These are phyloP conservation scores for Arabis alpina DNA, from an alignment of 345 rosid genomes.

Conservation along the genomic window DNA sequence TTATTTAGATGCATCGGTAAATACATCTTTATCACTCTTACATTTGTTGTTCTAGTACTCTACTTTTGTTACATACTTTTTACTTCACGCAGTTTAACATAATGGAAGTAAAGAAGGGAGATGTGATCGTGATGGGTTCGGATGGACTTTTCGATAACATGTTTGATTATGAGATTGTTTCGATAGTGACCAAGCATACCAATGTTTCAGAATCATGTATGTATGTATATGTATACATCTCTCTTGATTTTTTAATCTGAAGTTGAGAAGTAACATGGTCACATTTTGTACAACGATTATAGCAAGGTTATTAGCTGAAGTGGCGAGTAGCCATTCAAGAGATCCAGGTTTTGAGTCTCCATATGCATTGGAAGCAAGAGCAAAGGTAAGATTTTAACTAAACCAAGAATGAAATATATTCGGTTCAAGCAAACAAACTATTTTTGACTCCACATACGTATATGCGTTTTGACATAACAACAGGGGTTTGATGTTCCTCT, in stretches of 20 bases:
- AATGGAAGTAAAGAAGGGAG: conserved; percentile 66
- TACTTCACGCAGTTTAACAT: conserved; percentile 59
- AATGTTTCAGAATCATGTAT: conserved; percentile 60
- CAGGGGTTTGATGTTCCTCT: conserved; percentile 83
- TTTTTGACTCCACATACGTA: background rate
- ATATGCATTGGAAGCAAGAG: conserved; percentile 78
- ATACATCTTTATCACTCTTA: background rate
- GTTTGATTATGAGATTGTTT: conserved; percentile 76
- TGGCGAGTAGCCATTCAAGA: conserved; percentile 65
- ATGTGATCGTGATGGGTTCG: conserved; percentile 78
- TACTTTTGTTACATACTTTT: conserved; percentile 18
- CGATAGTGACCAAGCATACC: conserved; percentile 46
- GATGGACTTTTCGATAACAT: conserved; percentile 92
- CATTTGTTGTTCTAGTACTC: background rate
- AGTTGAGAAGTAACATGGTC: conserved; percentile 23
- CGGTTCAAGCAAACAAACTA: background rate
- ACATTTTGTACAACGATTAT: conserved; percentile 37
- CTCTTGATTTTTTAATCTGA: conserved; percentile 13
- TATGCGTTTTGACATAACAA: conserved; percentile 24
- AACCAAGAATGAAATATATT: background rate
- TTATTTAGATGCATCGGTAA: conserved; percentile 83
- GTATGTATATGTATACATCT: background rate
- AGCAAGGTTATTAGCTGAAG: conserved; percentile 85
- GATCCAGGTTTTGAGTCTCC: conserved; percentile 83
- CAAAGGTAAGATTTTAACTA: conserved; percentile 50